These are phyloP conservation scores for Russula sp. DNA, from an alignment of 768 basidiomycete species.

Conservation along the genomic window DNA sequence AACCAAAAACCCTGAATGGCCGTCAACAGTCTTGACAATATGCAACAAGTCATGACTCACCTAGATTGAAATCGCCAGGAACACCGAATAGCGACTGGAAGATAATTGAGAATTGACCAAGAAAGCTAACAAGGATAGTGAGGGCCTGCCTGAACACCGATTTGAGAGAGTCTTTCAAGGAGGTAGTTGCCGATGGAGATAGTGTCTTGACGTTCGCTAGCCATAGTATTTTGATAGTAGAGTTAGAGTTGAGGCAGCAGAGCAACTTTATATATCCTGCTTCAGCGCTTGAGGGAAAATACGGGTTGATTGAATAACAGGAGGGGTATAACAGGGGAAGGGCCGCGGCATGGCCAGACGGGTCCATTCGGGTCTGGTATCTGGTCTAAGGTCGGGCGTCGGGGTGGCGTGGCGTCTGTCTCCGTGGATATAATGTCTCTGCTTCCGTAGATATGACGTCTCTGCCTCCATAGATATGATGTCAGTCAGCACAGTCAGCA, in stretches of 20 bases:
- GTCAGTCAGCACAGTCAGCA: no score
- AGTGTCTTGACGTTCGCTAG: constrained; percentile 24
- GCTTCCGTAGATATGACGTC: no score
- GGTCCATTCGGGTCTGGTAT: not conserved
- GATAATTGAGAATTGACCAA: constrained; percentile 6
- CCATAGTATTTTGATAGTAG: constrained; percentile 7
- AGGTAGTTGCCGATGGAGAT: constrained; percentile 60
- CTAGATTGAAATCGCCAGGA: constrained; percentile 86
- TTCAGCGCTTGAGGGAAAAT: not conserved
- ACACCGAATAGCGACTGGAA: constrained; percentile 76
- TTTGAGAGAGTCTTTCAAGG: constrained; percentile 58
- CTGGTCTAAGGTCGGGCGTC: constrained; percentile 2
- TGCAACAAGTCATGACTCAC: constrained; percentile 32
- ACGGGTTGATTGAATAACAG: not conserved
- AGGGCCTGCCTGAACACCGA: constrained; percentile 55
- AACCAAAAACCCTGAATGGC: constrained; percentile 46
- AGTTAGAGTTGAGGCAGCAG: not conserved
- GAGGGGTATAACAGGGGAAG: no score
- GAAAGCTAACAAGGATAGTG: not conserved
- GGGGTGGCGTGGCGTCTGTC: not conserved
- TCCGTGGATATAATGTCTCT: constrained; percentile 13
- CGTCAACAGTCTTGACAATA: not conserved
- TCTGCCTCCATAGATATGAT: no score
- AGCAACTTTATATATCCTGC: constrained; percentile 13
- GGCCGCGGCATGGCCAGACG: constrained; percentile 9